Conservation (phyloP, 768 basidiomycete species). For the Pleurotus eryngii region DNA sequence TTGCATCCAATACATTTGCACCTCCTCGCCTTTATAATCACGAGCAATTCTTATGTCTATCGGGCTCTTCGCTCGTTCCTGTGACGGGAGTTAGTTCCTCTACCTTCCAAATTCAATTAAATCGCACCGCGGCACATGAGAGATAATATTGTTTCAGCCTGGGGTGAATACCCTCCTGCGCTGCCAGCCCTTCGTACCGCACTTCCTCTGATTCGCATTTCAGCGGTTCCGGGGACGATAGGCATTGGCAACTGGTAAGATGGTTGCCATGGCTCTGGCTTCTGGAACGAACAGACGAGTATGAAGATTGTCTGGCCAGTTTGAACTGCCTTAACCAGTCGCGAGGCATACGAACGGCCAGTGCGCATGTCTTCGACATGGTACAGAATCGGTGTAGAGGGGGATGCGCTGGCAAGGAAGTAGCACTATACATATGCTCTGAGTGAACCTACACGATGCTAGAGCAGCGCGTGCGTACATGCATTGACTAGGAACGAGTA, state of each 20-base stretch:
- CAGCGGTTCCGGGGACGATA: slow-evolving; percentile 52
- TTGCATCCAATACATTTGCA: slow-evolving; percentile 78
- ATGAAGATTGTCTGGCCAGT: slow-evolving; percentile 48
- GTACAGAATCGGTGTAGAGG: slow-evolving; percentile 72
- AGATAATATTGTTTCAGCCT: slow-evolving; percentile 29
- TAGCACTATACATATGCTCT: slow-evolving; percentile 54
- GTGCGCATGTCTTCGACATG: slow-evolving; percentile 73
- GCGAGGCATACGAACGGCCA: slow-evolving; percentile 71
- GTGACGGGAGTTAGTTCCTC: not conserved
- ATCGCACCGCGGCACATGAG: slow-evolving; percentile 26
- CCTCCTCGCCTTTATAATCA: slow-evolving; percentile 41
- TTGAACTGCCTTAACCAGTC: slow-evolving; percentile 58
- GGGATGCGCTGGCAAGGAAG: slow-evolving; percentile 73
- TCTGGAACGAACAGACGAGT: slow-evolving; percentile 80
- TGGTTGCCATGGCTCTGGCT: slow-evolving; percentile 74
- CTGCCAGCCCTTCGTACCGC: slow-evolving; percentile 26
- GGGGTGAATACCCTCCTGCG: slow-evolving; percentile 30
- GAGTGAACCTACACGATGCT: not conserved
- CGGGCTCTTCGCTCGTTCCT: slow-evolving; percentile 71
- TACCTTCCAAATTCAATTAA: not conserved
- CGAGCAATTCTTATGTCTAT: slow-evolving; percentile 59
- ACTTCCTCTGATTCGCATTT: slow-evolving; percentile 61
- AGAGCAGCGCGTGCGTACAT: slow-evolving; percentile 7
- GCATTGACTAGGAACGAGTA: slow-evolving; percentile 14
- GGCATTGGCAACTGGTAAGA: slow-evolving; percentile 69